Conservation (phyloP, 371 early-diverging fungal genomes). For the Apophysomyces variabilis region DNA sequence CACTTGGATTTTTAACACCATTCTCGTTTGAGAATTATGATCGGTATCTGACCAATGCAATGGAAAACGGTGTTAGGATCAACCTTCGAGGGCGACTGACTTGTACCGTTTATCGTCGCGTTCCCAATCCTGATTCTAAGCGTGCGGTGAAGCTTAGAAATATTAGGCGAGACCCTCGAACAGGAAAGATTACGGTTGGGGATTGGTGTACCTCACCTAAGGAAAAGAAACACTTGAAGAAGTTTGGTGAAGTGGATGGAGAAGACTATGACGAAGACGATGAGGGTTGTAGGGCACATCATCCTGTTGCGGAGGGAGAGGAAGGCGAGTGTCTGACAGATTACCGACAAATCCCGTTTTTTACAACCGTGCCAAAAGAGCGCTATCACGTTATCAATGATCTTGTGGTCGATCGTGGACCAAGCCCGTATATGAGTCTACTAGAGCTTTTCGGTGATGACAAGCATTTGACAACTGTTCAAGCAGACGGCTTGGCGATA, state of each 20-base stretch:
- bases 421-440: constrained; percentile 85
- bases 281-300: not conserved
- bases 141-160: constrained; percentile 39
- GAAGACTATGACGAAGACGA: constrained; percentile 32
- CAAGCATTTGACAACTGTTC: constrained; percentile 80
- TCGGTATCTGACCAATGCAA: constrained; percentile 58
- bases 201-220: constrained; percentile 32
- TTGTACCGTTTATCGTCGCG: constrained; percentile 78
- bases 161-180: constrained; percentile 46
- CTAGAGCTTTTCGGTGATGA: constrained; percentile 93
- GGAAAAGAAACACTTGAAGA: constrained; percentile 30
- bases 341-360: constrained; percentile 48
- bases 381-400: constrained; percentile 79
- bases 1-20: constrained; percentile 91
- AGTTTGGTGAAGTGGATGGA: constrained; percentile 55
- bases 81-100: constrained; percentile 89
- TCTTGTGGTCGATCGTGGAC: constrained; percentile 89
- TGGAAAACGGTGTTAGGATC: constrained; percentile 78
- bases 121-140: constrained; percentile 36
- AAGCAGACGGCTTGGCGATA: constrained; percentile 92
- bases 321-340: constrained; percentile 22
- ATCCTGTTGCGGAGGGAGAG: constrained; percentile 5
- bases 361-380: constrained; percentile 54
- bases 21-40: constrained; percentile 77
- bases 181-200: constrained; percentile 52